Percentiles rank a stretch among this genome's conserved stretches.
These are phyloP conservation scores for Botrytis cinerea DNA, from an alignment of 2,329 filamentous ascomycete species.

Conservation along the genomic window DNA sequence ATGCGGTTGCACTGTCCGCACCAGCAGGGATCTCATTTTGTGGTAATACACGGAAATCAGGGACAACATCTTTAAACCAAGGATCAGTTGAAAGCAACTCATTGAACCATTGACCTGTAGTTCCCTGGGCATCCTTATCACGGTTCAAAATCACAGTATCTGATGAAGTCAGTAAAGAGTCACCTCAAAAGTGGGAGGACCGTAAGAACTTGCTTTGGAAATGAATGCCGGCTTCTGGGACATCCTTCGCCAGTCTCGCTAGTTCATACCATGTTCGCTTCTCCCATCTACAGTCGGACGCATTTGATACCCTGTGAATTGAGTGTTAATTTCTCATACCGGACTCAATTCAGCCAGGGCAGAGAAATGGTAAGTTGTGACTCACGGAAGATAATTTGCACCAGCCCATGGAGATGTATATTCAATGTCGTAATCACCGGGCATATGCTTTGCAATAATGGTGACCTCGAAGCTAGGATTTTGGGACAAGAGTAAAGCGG, in stretches of 20 bases:
- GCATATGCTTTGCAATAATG: conserved; percentile 84
- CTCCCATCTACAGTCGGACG: conserved; percentile 55
- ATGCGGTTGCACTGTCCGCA: conserved; percentile 71
- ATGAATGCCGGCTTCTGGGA: conserved; percentile 78
- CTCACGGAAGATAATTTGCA: conserved; percentile 75
- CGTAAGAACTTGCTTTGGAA: conserved; percentile 59
- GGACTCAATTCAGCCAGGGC: conserved; percentile 5
- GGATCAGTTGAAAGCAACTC: conserved; percentile 67
- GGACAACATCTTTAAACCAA: conserved; percentile 73
- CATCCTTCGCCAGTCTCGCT: conserved; percentile 59
- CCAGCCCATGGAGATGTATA: conserved; percentile 90
- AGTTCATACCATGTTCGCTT: conserved; percentile 65
- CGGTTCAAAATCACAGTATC: conserved; percentile 55
- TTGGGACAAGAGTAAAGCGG: conserved; percentile 61
- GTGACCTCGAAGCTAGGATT: conserved; percentile 62
- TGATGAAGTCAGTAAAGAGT: conserved; percentile 34
- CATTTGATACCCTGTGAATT: conserved; percentile 29
- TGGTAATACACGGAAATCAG: conserved; percentile 67
- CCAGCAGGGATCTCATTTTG: conserved; percentile 60
- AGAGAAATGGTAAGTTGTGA: conserved; percentile 30
- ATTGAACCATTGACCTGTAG: conserved; percentile 52
- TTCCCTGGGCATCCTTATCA: conserved; percentile 31
- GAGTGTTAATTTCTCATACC: conserved; percentile 38
- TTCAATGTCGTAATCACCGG: conserved; percentile 87
- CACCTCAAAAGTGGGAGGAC: not conserved